These are phyloP conservation scores for Zygoascus bituminiphila DNA, from an alignment of 805 yeast genomes.

Conservation along the genomic window DNA sequence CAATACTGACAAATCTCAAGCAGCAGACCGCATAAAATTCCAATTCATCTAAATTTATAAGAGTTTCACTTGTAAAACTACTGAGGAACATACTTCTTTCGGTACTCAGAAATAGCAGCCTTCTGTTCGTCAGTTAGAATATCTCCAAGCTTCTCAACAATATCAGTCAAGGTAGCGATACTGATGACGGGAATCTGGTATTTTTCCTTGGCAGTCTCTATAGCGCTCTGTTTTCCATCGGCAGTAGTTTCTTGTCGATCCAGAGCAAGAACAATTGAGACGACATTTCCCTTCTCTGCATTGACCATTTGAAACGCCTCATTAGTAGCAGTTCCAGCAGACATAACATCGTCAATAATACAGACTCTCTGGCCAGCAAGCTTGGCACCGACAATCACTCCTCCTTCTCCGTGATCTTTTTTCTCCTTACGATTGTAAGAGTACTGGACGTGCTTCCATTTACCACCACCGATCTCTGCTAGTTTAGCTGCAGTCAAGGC, in stretches of 20 bases:
- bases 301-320: slow-evolving; percentile 82
- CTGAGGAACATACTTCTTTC: slow-evolving; percentile 24
- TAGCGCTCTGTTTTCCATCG: slow-evolving; percentile 56
- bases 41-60: too few relatives aligned
- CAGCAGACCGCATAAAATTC: too few relatives aligned
- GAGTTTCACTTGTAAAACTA: too few relatives aligned
- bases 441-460: slow-evolving; percentile 64
- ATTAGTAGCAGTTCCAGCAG: slow-evolving; percentile 96
- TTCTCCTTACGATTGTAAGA: slow-evolving; percentile 95
- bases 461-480: slow-evolving; percentile 77
- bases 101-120: slow-evolving; percentile 23
- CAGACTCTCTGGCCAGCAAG: slow-evolving; percentile 65
- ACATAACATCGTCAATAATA: slow-evolving; percentile 94
- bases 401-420: slow-evolving; percentile 98
- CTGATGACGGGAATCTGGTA: slow-evolving; percentile 76
- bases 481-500: slow-evolving; percentile 88
- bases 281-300: slow-evolving; percentile 60
- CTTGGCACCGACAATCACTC: slow-evolving; percentile 79
- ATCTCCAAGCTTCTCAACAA: slow-evolving; percentile 48
- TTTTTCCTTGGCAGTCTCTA: slow-evolving; percentile 64
- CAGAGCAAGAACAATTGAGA: slow-evolving; percentile 81
- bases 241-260: slow-evolving; percentile 89
- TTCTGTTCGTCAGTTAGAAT: slow-evolving; percentile 20
- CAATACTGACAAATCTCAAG: too few relatives aligned
- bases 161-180: slow-evolving; percentile 69